A percentile compares a stretch with the other conserved stretches of the same genome.
Evolutionary conservation across 805 yeast species (phyloP).

Genomic region (Candida pini): DNA sequence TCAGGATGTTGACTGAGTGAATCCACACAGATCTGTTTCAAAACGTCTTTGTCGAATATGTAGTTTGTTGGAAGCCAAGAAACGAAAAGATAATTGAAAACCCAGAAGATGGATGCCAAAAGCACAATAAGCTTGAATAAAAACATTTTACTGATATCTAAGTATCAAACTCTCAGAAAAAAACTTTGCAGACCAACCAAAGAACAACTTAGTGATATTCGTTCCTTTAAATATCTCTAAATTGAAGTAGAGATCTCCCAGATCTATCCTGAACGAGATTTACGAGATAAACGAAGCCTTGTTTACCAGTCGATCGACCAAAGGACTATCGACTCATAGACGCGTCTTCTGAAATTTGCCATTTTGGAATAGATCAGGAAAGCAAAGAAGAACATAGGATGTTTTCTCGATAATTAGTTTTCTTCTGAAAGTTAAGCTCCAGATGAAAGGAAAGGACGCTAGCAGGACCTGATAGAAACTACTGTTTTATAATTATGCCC

Average conservation of each 20-base stretch:
- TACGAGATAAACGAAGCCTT: neutral
- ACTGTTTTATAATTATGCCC: constrained; percentile 9
- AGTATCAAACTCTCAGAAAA: too few relatives aligned
- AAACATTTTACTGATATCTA: constrained; percentile 9
- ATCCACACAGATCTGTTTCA: constrained; percentile 54
- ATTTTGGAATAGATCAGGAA: too few relatives aligned
- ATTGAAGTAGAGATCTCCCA: neutral
- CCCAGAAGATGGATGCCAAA: constrained; percentile 26
- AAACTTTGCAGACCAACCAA: too few relatives aligned
- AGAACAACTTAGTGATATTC: too few relatives aligned
- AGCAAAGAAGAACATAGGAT: too few relatives aligned
- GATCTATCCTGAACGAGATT: neutral
- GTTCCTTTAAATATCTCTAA: too few relatives aligned
- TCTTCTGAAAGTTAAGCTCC: too few relatives aligned
- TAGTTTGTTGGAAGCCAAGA: constrained; percentile 69
- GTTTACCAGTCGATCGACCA: neutral
- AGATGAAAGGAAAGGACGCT: too few relatives aligned
- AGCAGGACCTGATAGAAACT: too few relatives aligned
- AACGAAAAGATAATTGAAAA: constrained; percentile 38
- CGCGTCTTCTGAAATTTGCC: too few relatives aligned
- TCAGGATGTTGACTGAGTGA: constrained; percentile 50
- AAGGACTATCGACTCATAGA: too few relatives aligned
- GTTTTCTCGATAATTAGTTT: too few relatives aligned
- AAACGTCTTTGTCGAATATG: constrained; percentile 60
- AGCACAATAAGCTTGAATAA: constrained; percentile 14